Percentiles rank a stretch among this genome's conserved stretches.
Conservation (phyloP, 768 basidiomycete species). For the Rickenella mellea region DNA sequence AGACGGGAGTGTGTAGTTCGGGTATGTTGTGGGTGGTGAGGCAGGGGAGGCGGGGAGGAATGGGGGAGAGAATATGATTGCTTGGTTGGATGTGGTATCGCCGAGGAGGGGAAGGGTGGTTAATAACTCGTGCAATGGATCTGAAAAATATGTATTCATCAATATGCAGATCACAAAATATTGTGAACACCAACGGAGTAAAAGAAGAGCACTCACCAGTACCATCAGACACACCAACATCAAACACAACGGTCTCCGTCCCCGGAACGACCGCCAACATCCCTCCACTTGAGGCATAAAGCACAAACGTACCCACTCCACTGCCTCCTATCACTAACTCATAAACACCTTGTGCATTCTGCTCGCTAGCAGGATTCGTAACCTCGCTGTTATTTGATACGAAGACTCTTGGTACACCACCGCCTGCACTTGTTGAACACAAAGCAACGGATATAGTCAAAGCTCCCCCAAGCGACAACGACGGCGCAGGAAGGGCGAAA, state of each 20-base stretch:
- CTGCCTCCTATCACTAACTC: conserved; percentile 35
- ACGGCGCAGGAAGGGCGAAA: too few relatives aligned
- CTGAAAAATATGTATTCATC: conserved; percentile 17
- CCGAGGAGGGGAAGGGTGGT: conserved; percentile 47
- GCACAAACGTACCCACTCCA: conserved; percentile 46
- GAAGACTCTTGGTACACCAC: conserved; percentile 38
- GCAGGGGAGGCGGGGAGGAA: conserved; percentile 26
- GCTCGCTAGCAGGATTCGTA: conserved; percentile 23
- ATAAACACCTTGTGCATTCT: conserved; percentile 28
- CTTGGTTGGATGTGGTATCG: conserved; percentile 68
- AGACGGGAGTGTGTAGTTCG: conserved; percentile 66
- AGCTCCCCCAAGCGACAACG: too few relatives aligned
- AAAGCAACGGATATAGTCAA: too few relatives aligned
- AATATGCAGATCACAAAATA: not conserved
- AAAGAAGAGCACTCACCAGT: conserved; percentile 9
- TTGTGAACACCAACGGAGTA: not conserved
- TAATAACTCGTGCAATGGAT: conserved; percentile 37
- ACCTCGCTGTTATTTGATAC: conserved; percentile 40
- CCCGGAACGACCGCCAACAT: conserved; percentile 36
- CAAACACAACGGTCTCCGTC: conserved; percentile 47
- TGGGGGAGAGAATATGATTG: conserved; percentile 59
- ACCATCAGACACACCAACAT: conserved; percentile 21
- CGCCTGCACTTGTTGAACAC: too few relatives aligned
- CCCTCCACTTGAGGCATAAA: conserved; percentile 36
- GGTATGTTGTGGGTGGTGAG: conserved; percentile 38